Evolutionary conservation across 352 stramenopile genomes (phyloP), one percentile per base, ranked within the genome.

Genomic region (Pythium volutum): DNA sequence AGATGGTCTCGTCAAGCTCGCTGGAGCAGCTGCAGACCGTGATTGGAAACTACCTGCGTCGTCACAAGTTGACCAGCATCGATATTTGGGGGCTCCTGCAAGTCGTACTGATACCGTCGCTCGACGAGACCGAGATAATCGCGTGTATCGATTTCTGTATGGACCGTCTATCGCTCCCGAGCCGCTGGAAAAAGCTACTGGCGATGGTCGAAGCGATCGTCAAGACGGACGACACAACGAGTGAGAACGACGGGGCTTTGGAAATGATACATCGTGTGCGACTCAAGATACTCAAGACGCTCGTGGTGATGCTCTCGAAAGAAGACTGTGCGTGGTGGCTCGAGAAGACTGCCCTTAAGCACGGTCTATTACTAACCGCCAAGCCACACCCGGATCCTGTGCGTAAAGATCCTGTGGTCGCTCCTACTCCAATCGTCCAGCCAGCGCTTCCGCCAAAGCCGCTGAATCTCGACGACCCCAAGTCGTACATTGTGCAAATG

Each of bases 1-100:
- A 56, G 38, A 49, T 55, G 41, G 31, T 45, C 12, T 55, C 66
- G 20, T 63, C 52, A 6, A 73, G 64, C 14, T 70, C 50, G 12
- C 9, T 82, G 47, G 80, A 90, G 25, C 65, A 72, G 23, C 84
- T 90, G 46, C 74, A 88, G 63, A 62, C 85, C 33, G 73, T 87
- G 34, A 69, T 87, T 51, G 71, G 77, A 68, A 90, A 81, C 45
- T 88, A 83, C 20, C 38, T 88, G 4, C 78, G 75, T 27, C 73
- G 77, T 27, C 70, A 90, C 36, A 71, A 69, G 8, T 51, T 83
- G 4, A 68, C 78, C 2, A 87, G 80, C 34, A 42, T 66, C 0
- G 73, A 90, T 46, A 41, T 90, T 18, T 64, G 80, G 16, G 45
- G 77, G 25, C 52, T 90, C 5, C 39, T 84, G 22, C 57, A 73